Conservation (phyloP, 2,329 filamentous ascomycete species). For the Sordariomycetes sp. region DNA sequence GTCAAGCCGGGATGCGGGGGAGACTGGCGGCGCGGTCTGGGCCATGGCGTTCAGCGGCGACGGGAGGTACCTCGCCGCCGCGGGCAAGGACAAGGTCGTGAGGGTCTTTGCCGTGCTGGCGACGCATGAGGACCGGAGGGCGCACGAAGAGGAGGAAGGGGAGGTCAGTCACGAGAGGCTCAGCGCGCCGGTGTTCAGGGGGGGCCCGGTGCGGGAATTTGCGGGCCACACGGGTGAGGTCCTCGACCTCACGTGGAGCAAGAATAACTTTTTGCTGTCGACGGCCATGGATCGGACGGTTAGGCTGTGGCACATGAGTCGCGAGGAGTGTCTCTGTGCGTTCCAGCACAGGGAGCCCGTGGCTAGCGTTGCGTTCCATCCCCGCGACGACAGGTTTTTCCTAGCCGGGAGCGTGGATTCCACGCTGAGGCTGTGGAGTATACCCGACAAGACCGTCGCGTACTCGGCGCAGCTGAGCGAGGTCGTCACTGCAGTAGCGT, state of each 20-base stretch:
- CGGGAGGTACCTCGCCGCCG: conserved; percentile 82
- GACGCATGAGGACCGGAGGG: conserved; percentile 63
- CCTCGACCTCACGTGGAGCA: conserved; percentile 92
- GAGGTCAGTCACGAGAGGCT: conserved; percentile 39
- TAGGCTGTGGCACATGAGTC: conserved; percentile 79
- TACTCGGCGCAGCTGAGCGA: conserved; percentile 67
- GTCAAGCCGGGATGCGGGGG: conserved; percentile 14
- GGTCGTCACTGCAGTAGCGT: conserved; percentile 87
- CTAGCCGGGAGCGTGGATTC: conserved; percentile 84
- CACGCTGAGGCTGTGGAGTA: conserved; percentile 86
- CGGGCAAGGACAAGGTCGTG: conserved; percentile 75
- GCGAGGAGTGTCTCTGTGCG: conserved; percentile 75
- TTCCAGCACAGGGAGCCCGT: conserved; percentile 95
- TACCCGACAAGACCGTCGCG: conserved; percentile 88
- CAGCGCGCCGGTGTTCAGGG: conserved; percentile 81
- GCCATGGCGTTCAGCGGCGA: conserved; percentile 86
- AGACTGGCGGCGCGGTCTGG: conserved; percentile 64
- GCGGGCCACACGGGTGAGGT: conserved; percentile 75
- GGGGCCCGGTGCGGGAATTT: conserved; percentile 67
- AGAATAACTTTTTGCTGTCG: conserved; percentile 93
- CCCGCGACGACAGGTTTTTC: conserved; percentile 91
- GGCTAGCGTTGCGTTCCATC: conserved; percentile 89
- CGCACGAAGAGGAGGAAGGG: conserved; percentile 57
- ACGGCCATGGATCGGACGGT: conserved; percentile 98
- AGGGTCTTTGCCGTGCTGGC: conserved; percentile 83